These are phyloP conservation scores for Sarocladium strictum DNA, from an alignment of 2,329 filamentous ascomycete genomes.

Conservation along the genomic window DNA sequence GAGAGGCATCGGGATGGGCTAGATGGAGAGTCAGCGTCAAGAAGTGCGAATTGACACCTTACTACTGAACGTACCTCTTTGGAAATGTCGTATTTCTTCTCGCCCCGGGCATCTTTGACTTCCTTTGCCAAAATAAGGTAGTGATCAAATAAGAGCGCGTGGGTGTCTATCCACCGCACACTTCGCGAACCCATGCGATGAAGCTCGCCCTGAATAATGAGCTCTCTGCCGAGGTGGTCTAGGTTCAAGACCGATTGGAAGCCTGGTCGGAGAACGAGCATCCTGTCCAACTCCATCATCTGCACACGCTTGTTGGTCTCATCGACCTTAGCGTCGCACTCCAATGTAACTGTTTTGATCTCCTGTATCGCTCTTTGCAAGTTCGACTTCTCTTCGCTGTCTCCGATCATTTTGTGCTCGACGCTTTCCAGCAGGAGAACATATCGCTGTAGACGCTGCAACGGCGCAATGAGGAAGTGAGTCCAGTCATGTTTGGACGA, in stretches of 20 bases:
- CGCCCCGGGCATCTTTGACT: conserved; percentile 62
- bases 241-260: conserved; percentile 89
- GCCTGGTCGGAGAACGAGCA: conserved; percentile 77
- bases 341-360: conserved; percentile 80
- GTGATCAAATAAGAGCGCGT: conserved; percentile 91
- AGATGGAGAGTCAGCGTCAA: conserved; percentile 19
- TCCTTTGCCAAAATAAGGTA: conserved; percentile 91
- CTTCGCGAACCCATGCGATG: conserved; percentile 83
- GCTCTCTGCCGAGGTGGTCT: conserved; percentile 85
- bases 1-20: conserved; percentile 93
- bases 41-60: neutral
- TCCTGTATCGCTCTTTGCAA: conserved; percentile 81
- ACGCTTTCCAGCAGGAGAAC: conserved; percentile 77
- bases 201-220: conserved; percentile 84
- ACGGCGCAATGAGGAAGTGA: conserved; percentile 87
- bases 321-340: conserved; percentile 87
- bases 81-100: conserved; percentile 90
- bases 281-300: conserved; percentile 75
- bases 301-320: conserved; percentile 90
- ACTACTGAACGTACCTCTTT: conserved; percentile 57
- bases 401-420: conserved; percentile 73
- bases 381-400: conserved; percentile 86
- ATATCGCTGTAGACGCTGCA: conserved; percentile 88
- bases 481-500: conserved; percentile 88
- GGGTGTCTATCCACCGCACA: conserved; percentile 90